phyloP scores from a whole-genome alignment of 2,329 filamentous ascomycete species.

The Tolypocladium capitatum region DNA sequence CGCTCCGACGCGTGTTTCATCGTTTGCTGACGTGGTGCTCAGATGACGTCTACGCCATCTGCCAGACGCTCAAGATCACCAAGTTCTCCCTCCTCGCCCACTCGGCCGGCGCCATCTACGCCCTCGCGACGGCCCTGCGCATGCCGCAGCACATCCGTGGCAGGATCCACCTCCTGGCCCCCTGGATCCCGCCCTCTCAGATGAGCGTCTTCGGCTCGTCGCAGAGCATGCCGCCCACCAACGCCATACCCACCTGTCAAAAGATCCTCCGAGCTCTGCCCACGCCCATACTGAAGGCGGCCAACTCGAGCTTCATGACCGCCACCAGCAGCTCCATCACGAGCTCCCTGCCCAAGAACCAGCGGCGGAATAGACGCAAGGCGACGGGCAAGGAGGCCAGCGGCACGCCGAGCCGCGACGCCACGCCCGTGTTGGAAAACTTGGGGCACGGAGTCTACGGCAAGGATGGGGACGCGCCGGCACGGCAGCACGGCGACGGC shows the following conservation, averaged over 20 bases:
- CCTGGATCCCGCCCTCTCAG: conserved; percentile 94
- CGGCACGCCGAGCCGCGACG: conserved; percentile 20
- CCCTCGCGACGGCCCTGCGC: conserved; percentile 81
- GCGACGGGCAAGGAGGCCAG: conserved; percentile 24
- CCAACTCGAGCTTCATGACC: conserved; percentile 91
- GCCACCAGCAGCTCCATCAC: conserved; percentile 80
- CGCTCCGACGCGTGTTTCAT: too few relatives aligned
- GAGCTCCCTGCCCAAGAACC: conserved; percentile 57
- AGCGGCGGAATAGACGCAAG: conserved; percentile 48
- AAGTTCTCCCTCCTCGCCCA: conserved; percentile 95
- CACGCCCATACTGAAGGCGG: conserved; percentile 80
- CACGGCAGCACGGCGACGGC: conserved; percentile 7
- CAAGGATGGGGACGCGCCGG: conserved; percentile 10
- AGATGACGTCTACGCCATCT: conserved; percentile 86
- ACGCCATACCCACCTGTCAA: conserved; percentile 82
- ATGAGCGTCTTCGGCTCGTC: conserved; percentile 67
- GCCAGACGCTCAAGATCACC: conserved; percentile 78
- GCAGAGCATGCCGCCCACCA: conserved; percentile 63
- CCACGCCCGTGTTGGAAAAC: conserved; percentile 30
- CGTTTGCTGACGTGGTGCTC: not conserved
- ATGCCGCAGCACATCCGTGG: conserved; percentile 95
- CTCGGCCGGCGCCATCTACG: conserved; percentile 95
- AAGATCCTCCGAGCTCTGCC: conserved; percentile 81
- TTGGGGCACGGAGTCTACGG: conserved; percentile 14
- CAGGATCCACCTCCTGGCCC: conserved; percentile 83